phyloP scores from a whole-genome alignment of 148 eudicot species.

The Salicornia ramosissima region DNA sequence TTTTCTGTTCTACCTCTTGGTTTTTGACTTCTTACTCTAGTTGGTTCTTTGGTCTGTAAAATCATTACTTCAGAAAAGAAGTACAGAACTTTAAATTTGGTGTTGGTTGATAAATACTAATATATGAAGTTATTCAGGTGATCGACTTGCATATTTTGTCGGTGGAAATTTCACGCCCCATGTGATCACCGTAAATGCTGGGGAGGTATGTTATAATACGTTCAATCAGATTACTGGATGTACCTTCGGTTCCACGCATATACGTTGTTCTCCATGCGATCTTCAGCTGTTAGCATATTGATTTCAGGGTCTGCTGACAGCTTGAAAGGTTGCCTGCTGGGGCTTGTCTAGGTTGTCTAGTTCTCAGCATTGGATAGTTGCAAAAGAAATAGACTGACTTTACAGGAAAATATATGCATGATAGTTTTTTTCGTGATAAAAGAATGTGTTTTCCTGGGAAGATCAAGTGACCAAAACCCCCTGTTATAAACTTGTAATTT shows the following conservation, averaged over 20 bases:
- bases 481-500: not conserved
- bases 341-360: not conserved
- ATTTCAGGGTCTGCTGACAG: not conserved
- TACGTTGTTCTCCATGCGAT: not conserved
- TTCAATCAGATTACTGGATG: not conserved
- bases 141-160: constrained; percentile 38
- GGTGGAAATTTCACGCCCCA: constrained; percentile 79
- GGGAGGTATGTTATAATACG: constrained; percentile 51
- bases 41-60: not conserved
- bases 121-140: constrained; percentile 35
- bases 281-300: constrained; percentile 13
- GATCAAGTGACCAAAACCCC: not conserved
- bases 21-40: not conserved
- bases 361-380: not conserved
- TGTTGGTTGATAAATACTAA: constrained; percentile 11
- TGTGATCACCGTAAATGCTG: constrained; percentile 72
- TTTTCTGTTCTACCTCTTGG: not conserved
- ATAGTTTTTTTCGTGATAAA: not conserved
- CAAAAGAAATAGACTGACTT: not conserved
- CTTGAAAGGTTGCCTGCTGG: not conserved
- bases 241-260: not conserved
- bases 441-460: not conserved
- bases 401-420: not conserved
- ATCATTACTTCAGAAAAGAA: no score
- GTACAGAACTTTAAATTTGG: not conserved